Evolutionary conservation across 306 rosid genomes (phyloP), one percentile per base, ranked within the genome.

Genomic region (Trifolium fragiferum): DNA sequence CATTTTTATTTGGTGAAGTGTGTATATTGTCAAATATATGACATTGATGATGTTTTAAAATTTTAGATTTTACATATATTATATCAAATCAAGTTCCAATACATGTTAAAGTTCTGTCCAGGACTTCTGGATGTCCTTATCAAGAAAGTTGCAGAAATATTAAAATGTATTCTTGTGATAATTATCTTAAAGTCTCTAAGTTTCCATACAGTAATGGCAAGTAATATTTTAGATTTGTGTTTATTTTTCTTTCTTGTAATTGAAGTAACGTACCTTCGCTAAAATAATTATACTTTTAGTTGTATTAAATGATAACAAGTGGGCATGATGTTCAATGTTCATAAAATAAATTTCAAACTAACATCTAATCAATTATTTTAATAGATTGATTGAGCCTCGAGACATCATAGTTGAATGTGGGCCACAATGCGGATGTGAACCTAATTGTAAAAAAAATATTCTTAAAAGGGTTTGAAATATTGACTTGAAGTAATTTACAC

Each of bases 371-470:
- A 49, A 49, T 49, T 7, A 6, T n/a, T 23, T 27, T 0, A 15
- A 46, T 32, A 76, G 75, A 30, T 43, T 76, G 69, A 76, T 18
- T 5, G 16, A 19, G 6, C 27, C 80, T 30, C 68, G n/a, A 14
- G 67, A 57, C n/a, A 14, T 76, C 12, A 5, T 76, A 8, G 58
- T 27, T n/a, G 75, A 76, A 57, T 76, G 80, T 19, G 80, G 80
- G 0, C 61, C 80, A n/a, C 19, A 7, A 8, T 76, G 80, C 30
- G 68, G 75, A 8, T 76, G 80, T 6, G 60, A 61, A 57, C 74
- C 67, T 7, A 14, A 30, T 8, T 76, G 75, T 58, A 19, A 10
- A 16, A 76, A 68, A 57, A 10, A 44, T 9, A 57, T 43, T 55
- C 75, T 6, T 68, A 76, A 5, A 57, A 43, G 51, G 27, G 27